Evolutionary conservation across 306 rosid species (phyloP).

Genomic region (Vicia sativa): DNA sequence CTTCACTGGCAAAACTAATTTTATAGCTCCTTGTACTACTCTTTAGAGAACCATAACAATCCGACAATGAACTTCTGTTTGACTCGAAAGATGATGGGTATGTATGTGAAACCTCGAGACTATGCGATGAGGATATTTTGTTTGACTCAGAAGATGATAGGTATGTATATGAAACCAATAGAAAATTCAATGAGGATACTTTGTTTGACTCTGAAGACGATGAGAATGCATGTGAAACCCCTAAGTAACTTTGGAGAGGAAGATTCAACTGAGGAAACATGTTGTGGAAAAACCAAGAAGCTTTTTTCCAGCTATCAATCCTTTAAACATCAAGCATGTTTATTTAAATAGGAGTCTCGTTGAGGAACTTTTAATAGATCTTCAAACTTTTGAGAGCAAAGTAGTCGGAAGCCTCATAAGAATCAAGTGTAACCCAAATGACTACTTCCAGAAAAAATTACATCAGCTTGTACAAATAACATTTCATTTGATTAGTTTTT

Average conservation of each 20-base stretch:
- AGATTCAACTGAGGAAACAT: conserved; percentile 38
- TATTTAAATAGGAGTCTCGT: conserved; percentile 66
- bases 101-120: too few relatives aligned
- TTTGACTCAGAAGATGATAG: too few relatives aligned
- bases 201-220: conserved; percentile 47
- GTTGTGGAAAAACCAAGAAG: conserved; percentile 50
- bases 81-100: too few relatives aligned
- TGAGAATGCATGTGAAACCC: conserved; percentile 41
- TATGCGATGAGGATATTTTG: too few relatives aligned
- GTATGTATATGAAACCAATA: too few relatives aligned
- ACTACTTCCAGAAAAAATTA: conserved; percentile 75
- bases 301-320: conserved; percentile 67
- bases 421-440: conserved; percentile 73
- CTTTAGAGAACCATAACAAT: too few relatives aligned
- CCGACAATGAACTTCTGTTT: too few relatives aligned
- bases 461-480: conserved; percentile 77
- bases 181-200: conserved; percentile 42
- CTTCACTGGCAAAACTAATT: too few relatives aligned
- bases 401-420: conserved; percentile 77
- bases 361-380: too few relatives aligned
- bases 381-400: conserved; percentile 59
- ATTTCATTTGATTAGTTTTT: conserved; percentile 45
- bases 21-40: too few relatives aligned
- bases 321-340: conserved; percentile 68
- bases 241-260: conserved; percentile 28